These are phyloP conservation scores for Leptographium flavum DNA, from an alignment of 2,329 filamentous ascomycete genomes.

Conservation along the genomic window DNA sequence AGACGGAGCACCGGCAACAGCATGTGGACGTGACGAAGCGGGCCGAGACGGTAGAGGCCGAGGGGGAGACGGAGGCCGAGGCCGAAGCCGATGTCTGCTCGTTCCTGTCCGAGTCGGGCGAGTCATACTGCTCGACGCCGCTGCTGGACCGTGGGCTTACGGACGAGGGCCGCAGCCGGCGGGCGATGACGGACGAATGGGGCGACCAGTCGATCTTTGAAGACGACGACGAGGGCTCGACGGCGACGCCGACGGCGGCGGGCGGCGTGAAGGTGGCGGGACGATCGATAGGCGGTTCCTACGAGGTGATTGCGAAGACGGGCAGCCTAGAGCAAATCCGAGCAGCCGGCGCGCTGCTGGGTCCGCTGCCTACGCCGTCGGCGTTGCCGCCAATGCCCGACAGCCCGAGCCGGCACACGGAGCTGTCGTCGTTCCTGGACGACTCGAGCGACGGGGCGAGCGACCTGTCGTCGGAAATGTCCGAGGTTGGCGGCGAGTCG, in stretches of 20 bases:
- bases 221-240: constrained; percentile 22
- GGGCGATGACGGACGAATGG: constrained; percentile 30
- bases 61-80: neutral
- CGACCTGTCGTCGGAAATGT: constrained; percentile 50
- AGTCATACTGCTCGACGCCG: constrained; percentile 65
- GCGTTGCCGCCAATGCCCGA: neutral
- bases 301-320: constrained; percentile 39
- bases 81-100: constrained; percentile 18
- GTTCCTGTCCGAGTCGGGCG: constrained; percentile 47
- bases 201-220: constrained; percentile 39
- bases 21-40: constrained; percentile 29
- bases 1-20: constrained; percentile 29
- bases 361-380: constrained; percentile 18
- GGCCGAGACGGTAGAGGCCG: constrained; percentile 13
- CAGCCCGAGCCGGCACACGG: constrained; percentile 13
- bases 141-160: constrained; percentile 54
- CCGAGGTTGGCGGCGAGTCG: constrained; percentile 32
- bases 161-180: constrained; percentile 32
- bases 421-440: constrained; percentile 30
- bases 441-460: constrained; percentile 34
- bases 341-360: constrained; percentile 19
- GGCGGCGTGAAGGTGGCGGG: constrained; percentile 6
- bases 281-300: constrained; percentile 30
- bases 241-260: constrained; percentile 11
- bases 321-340: constrained; percentile 33